Base-by-base conservation (phyloP, 495 filamentous ascomycete genomes). In the Platismatia glauca region DNA sequence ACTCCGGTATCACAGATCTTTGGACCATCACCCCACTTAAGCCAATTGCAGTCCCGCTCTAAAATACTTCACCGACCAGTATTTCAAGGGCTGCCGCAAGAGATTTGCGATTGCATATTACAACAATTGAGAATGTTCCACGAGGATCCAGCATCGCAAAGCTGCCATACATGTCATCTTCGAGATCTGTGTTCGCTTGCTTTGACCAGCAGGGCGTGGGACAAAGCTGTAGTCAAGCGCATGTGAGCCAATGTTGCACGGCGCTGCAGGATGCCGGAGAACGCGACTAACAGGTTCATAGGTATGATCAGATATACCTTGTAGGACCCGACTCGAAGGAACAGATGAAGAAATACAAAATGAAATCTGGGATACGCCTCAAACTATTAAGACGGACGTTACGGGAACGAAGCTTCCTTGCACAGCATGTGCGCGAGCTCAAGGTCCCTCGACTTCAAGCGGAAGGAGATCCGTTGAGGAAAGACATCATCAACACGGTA, bases 331-430 rank as follows among this genome's bases (percentile, higher is more conserved):
- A 93, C 65, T 86, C 86, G 7, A 76, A 75, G 4, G 70, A 74
- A 7, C 81, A 84, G 55, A 80, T 83, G 69, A 86, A 85, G 73
- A 86, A 85, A 68, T 85, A 85, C 43, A 86, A 86, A 69, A 68
- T 86, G 50, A 86, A 82, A 57, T 76, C 84, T 52, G 84, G 86
- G 41, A 82, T 84, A 61, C 84, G 91, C 50, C 69, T 95, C 63
- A 86, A 86, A 68, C 75, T 92, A 57, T 77, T 97, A 20, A 80
- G 89, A 58, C 82, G 91, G 57, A 95, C 91, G 37, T 72, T 97
- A 56, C 81, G 86, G 56, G 80, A 84, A 67, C 84, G 87, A 35
- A 81, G 82, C 39, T 82, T 84, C 55, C 77, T 91, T 67, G 90
- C 89, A 57, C 81, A 81, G 60, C 78, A 87, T 44, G 90, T 96